phyloP scores from a whole-genome alignment of 2,329 filamentous ascomycete genomes.

The Macrophomina tecta region DNA sequence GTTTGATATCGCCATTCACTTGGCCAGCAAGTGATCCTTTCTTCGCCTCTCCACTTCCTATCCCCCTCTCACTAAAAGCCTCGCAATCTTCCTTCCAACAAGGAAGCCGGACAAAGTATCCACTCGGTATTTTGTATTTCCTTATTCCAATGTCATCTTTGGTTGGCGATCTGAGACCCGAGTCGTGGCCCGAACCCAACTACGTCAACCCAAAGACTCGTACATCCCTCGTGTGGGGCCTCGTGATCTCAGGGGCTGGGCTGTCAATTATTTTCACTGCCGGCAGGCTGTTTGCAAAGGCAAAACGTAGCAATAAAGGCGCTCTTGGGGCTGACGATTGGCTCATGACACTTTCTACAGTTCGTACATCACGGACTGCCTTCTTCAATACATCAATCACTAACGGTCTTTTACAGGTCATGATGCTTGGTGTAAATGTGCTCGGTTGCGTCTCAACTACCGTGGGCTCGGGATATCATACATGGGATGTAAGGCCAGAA shows the following conservation, averaged over 20 bases:
- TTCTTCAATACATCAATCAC: too few species aligned
- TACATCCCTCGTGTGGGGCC: slow-evolving; percentile 34
- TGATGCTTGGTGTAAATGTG: slow-evolving; percentile 35
- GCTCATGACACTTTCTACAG: slow-evolving; percentile 37
- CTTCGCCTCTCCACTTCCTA: neutral
- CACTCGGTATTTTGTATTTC: slow-evolving; percentile 5
- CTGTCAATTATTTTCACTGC: slow-evolving; percentile 29
- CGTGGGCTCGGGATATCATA: slow-evolving; percentile 40
- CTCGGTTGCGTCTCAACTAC: slow-evolving; percentile 37
- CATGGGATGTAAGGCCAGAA: slow-evolving; percentile 32
- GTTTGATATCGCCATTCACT: slow-evolving; percentile 12
- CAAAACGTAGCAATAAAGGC: slow-evolving; percentile 33
- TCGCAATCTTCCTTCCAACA: slow-evolving; percentile 7
- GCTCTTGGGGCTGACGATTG: slow-evolving; percentile 38
- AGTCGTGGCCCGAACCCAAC: slow-evolving; percentile 38
- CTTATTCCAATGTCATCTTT: slow-evolving; percentile 22
- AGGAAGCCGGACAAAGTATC: slow-evolving; percentile 7
- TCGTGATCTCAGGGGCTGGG: slow-evolving; percentile 34
- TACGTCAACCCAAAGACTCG: slow-evolving; percentile 39
- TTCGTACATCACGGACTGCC: slow-evolving; percentile 26
- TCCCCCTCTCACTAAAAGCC: neutral
- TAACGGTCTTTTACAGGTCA: slow-evolving; percentile 7
- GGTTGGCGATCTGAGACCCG: slow-evolving; percentile 12
- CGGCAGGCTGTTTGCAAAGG: slow-evolving; percentile 34
- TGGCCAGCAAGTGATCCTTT: slow-evolving; percentile 13